Evolutionary conservation across 129 eudicot genomes (phyloP).

Genomic region (Calendula officinalis): DNA sequence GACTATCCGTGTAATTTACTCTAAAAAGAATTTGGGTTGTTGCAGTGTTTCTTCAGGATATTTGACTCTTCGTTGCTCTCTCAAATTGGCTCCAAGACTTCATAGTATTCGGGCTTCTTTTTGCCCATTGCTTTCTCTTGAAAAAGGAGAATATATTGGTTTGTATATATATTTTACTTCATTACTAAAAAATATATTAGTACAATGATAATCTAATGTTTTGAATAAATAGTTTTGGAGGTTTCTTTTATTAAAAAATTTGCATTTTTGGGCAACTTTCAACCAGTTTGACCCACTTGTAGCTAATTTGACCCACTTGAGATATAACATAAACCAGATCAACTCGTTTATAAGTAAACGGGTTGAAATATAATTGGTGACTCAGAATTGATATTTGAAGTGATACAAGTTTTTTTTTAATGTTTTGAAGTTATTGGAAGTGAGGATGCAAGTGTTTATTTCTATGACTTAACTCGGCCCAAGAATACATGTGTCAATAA

Average conservation of each 20-base stretch:
- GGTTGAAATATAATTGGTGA: background rate
- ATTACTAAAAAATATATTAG: no score
- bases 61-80: constrained; percentile 84
- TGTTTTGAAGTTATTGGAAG: constrained; percentile 82
- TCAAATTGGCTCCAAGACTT: constrained; percentile 75
- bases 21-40: no score
- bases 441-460: constrained; percentile 91
- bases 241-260: no score
- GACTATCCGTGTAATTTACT: no score
- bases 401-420: constrained; percentile 16
- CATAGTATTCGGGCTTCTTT: constrained; percentile 98
- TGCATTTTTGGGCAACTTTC: no score
- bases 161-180: no score
- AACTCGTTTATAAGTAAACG: background rate
- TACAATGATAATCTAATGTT: no score
- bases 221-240: no score
- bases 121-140: constrained; percentile 98
- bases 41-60: constrained; percentile 83
- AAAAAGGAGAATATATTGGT: constrained; percentile 99
- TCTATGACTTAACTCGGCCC: constrained; percentile 91
- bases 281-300: no score
- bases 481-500: constrained; percentile 90
- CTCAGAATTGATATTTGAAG: constrained; percentile 8
- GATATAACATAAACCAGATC: no score
- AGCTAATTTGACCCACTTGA: no score